Evolutionary conservation across 1,284 basidiomycete species (phyloP).

Genomic region (Irpex lacteus): DNA sequence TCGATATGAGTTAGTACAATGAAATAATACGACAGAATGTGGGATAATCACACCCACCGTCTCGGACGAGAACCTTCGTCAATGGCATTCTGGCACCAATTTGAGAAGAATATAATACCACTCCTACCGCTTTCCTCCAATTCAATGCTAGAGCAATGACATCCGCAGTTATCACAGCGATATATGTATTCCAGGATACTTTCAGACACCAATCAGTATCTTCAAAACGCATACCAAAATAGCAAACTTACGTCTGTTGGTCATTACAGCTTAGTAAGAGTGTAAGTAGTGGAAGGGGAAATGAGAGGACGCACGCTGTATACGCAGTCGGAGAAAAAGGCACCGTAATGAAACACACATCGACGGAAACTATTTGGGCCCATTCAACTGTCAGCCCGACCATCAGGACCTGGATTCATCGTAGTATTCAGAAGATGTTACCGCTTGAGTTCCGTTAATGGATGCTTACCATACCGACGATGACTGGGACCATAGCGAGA

Average conservation of each 20-base stretch:
- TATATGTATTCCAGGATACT: neutral
- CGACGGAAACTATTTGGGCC: too few relatives aligned
- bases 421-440: too few relatives aligned
- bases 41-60: neutral
- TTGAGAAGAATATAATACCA: neutral
- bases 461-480: too few relatives aligned
- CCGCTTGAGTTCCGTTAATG: too few relatives aligned
- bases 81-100: neutral
- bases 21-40: neutral
- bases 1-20: neutral
- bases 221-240: neutral
- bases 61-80: neutral
- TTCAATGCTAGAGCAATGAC: neutral
- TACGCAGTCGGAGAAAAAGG: too few relatives aligned
- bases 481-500: too few relatives aligned
- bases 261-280: neutral
- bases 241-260: neutral
- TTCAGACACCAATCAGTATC: neutral
- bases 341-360: too few relatives aligned
- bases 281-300: neutral
- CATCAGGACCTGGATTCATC: too few relatives aligned
- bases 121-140: neutral
- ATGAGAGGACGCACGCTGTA: too few relatives aligned
- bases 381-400: too few relatives aligned
- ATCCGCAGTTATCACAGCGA: neutral